Evolutionary conservation across 2,329 filamentous ascomycete species (phyloP).

Genomic region (Apiospora koreana): DNA sequence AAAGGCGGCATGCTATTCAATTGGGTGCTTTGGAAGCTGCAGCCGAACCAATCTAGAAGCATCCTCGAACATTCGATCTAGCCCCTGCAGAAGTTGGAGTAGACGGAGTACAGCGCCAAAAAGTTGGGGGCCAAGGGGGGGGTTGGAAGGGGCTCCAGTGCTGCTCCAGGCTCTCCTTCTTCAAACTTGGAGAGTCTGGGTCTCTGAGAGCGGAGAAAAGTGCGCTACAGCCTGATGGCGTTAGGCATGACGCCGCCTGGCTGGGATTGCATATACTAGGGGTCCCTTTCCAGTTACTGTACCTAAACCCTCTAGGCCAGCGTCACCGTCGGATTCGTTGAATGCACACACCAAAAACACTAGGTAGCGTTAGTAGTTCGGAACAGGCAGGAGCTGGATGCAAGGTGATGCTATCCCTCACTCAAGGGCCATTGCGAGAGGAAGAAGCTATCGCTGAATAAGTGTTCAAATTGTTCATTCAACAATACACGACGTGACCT

Average conservation of each 20-base stretch:
- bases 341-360: background rate
- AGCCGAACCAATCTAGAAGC: background rate
- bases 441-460: background rate
- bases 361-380: background rate
- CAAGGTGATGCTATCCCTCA: background rate
- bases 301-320: background rate
- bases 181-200: background rate
- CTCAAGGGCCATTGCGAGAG: background rate
- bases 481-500: background rate
- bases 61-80: background rate
- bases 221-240: background rate
- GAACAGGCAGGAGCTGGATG: background rate
- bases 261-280: background rate
- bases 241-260: background rate
- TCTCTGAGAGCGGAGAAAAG: background rate
- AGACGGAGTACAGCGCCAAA: background rate
- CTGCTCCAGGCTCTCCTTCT: background rate
- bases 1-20: background rate
- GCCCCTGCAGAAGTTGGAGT: constrained; percentile 7
- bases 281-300: background rate
- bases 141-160: background rate
- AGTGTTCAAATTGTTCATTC: background rate
- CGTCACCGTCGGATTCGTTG: background rate
- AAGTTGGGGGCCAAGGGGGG: background rate
- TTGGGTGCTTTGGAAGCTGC: background rate